Conservation (phyloP, 768 basidiomycete genomes). For the Lactarius indigo region DNA sequence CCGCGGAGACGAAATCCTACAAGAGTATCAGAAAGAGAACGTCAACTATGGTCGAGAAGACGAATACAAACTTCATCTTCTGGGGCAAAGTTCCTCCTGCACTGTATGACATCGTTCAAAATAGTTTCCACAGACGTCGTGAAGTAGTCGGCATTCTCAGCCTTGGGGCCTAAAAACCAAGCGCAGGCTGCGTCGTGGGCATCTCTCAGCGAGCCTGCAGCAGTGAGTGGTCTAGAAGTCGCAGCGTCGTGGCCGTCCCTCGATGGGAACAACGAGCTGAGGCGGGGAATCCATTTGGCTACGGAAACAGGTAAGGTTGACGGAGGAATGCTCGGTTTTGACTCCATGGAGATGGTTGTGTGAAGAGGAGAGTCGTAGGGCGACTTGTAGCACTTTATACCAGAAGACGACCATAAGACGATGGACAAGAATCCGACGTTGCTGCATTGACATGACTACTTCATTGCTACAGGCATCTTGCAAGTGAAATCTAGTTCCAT, state of each 20-base stretch:
- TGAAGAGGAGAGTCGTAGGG: constrained; percentile 1
- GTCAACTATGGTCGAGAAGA: background rate
- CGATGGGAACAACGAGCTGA: background rate
- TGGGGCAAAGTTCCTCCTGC: constrained; percentile 31
- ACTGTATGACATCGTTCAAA: constrained; percentile 28
- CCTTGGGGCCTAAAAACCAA: constrained; percentile 41
- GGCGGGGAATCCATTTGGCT: constrained; percentile 12
- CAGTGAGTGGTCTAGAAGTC: background rate
- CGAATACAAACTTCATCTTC: constrained; percentile 31
- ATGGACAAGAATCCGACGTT: background rate
- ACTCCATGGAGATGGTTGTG: background rate
- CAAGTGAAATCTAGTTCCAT: background rate
- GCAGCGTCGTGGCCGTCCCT: background rate
- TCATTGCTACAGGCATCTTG: background rate
- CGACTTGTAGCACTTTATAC: background rate
- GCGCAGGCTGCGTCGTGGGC: constrained; percentile 33
- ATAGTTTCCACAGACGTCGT: constrained; percentile 29
- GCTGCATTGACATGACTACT: background rate
- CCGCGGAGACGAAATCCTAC: constrained; percentile 28
- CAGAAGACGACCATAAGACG: too few species aligned
- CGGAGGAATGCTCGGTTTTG: background rate
- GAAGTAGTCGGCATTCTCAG: constrained; percentile 36
- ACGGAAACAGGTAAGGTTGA: background rate
- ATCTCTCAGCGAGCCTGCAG: constrained; percentile 14
- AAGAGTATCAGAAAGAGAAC: background rate